phyloP scores from a whole-genome alignment of 495 filamentous ascomycete genomes.

The Aspergillus cavernicola region DNA sequence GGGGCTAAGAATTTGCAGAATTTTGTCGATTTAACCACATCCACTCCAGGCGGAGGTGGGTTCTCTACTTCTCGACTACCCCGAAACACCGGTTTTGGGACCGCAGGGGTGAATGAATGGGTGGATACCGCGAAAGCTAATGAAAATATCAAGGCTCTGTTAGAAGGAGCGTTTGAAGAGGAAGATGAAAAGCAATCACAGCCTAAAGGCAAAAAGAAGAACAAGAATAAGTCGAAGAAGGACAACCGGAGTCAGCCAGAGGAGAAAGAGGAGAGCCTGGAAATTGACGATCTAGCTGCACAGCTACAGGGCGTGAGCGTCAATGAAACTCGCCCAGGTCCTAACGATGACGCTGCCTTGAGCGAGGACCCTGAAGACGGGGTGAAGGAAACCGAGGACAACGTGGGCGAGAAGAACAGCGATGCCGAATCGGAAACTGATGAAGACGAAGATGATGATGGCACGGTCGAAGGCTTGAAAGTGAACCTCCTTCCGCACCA shows the following conservation, averaged over 20 bases:
- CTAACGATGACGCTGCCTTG: constrained; percentile 33
- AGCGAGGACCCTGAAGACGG: constrained; percentile 20
- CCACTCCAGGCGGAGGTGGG: constrained; percentile 23
- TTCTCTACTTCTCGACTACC: constrained; percentile 22
- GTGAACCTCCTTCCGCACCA: constrained; percentile 90
- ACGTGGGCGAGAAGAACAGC: constrained; percentile 55
- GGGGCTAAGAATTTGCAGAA: constrained; percentile 36
- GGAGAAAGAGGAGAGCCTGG: constrained; percentile 28
- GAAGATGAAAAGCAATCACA: constrained; percentile 61
- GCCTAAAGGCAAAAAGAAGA: constrained; percentile 49
- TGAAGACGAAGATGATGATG: constrained; percentile 67
- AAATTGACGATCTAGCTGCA: constrained; percentile 51
- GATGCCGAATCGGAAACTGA: constrained; percentile 34
- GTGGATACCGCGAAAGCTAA: constrained; percentile 74
- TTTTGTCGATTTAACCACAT: constrained; percentile 47
- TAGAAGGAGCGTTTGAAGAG: constrained; percentile 85
- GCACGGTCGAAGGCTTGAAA: constrained; percentile 74
- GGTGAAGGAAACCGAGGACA: constrained; percentile 30
- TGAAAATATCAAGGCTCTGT: constrained; percentile 79
- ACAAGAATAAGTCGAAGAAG: constrained; percentile 24
- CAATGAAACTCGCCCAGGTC: constrained; percentile 26
- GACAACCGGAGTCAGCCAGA: constrained; percentile 31
- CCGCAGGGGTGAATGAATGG: constrained; percentile 60
- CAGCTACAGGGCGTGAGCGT: constrained; percentile 60
- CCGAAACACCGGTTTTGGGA: constrained; percentile 34